These are phyloP conservation scores for Diaporthe capsici DNA, from an alignment of 2,329 filamentous ascomycete genomes.

Conservation along the genomic window DNA sequence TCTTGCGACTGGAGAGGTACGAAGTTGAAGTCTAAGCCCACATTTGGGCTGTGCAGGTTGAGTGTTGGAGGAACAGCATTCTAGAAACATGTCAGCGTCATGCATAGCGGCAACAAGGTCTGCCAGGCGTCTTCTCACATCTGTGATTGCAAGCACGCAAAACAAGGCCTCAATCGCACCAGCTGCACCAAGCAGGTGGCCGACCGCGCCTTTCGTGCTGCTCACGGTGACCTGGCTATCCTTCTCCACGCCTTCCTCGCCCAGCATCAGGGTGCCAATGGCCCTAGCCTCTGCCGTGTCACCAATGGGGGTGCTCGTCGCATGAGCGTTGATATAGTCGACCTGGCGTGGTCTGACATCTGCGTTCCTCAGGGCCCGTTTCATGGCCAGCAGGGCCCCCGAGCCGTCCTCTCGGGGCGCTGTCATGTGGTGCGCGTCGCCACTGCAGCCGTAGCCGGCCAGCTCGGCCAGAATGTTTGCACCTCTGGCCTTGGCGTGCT, in stretches of 20 bases:
- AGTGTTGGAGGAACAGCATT: conserved; percentile 86
- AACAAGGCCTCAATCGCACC: conserved; percentile 93
- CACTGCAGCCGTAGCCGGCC: conserved; percentile 89
- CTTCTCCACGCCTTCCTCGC: conserved; percentile 74
- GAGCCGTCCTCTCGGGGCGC: conserved; percentile 86
- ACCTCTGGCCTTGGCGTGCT: conserved; percentile 85
- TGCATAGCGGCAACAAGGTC: not conserved
- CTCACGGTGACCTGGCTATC: conserved; percentile 83
- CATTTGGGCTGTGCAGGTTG: conserved; percentile 79
- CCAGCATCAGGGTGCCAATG: conserved; percentile 82
- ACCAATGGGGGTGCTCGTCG: conserved; percentile 87
- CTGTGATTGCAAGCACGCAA: conserved; percentile 80
- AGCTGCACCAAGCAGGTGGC: conserved; percentile 91
- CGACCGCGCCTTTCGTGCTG: conserved; percentile 93
- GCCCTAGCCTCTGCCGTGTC: conserved; percentile 91
- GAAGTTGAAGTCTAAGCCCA: conserved; percentile 86
- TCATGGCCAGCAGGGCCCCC: conserved; percentile 89
- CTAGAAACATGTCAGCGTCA: conserved; percentile 58
- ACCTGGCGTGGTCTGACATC: conserved; percentile 77
- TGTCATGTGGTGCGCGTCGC: conserved; percentile 94
- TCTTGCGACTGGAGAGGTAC: conserved; percentile 80
- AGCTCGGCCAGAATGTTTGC: conserved; percentile 91
- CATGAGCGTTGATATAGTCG: conserved; percentile 96
- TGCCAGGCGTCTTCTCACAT: conserved; percentile 69
- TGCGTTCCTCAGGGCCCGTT: conserved; percentile 81